Percentiles rank a stretch among this genome's conserved stretches.
These are phyloP conservation scores for Reutealis trisperma DNA, from an alignment of 345 rosid genomes.

Conservation along the genomic window DNA sequence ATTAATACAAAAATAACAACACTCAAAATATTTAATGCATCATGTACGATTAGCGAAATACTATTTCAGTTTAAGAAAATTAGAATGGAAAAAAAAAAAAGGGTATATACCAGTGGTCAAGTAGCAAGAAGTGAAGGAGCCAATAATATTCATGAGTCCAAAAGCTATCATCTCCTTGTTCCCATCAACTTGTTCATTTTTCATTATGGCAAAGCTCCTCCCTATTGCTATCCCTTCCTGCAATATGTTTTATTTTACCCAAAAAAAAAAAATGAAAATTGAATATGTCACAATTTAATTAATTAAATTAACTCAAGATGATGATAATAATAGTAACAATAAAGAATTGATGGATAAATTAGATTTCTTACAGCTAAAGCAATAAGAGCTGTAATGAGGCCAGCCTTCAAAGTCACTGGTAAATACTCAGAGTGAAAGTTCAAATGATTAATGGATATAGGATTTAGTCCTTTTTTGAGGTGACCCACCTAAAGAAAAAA, in stretches of 20 bases:
- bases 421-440: constrained; percentile 64
- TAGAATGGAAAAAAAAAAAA: no score
- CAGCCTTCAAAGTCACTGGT: constrained; percentile 54
- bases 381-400: constrained; percentile 58
- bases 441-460: constrained; percentile 52
- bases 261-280: neutral
- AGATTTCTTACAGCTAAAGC: constrained; percentile 66
- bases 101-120: constrained; percentile 65
- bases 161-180: constrained; percentile 93
- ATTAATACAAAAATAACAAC: no score
- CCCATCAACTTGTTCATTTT: constrained; percentile 83
- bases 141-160: constrained; percentile 84
- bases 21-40: no score
- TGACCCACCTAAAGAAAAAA: constrained; percentile 61
- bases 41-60: no score
- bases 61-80: no score
- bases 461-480: constrained; percentile 74
- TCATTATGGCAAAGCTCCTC: constrained; percentile 76
- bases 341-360: neutral
- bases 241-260: neutral
- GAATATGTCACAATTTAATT: neutral
- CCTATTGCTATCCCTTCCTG: constrained; percentile 96
- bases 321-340: neutral
- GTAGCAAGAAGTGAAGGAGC: constrained; percentile 92
- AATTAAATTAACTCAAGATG: neutral